These are phyloP conservation scores for Endoconidiophora polonica DNA, from an alignment of 2,329 filamentous ascomycete genomes.

Conservation along the genomic window DNA sequence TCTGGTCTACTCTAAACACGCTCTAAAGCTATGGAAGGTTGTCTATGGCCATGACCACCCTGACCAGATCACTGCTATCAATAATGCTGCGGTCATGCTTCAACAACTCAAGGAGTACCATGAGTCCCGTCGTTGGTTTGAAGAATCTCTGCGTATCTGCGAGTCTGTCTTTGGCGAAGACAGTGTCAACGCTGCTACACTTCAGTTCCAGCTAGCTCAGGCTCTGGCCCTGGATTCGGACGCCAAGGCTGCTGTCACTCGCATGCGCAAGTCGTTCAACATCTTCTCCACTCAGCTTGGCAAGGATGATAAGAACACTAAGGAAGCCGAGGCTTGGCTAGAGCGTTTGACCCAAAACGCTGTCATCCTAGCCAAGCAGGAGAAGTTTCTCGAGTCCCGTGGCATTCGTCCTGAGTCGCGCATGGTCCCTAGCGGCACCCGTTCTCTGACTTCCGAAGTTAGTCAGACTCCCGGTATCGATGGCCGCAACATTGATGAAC, in stretches of 20 bases:
- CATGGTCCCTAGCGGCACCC: conserved; percentile 22
- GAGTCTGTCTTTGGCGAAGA: conserved; percentile 78
- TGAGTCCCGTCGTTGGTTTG: conserved; percentile 92
- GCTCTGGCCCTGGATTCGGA: conserved; percentile 91
- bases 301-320: conserved; percentile 87
- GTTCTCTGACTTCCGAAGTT: too few species aligned
- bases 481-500: conserved; percentile 75
- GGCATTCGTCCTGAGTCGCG: conserved; percentile 50
- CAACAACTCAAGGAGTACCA: conserved; percentile 90
- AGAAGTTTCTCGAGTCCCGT: conserved; percentile 67
- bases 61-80: conserved; percentile 95
- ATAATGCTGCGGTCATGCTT: conserved; percentile 97
- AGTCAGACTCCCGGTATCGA: conserved; percentile 30
- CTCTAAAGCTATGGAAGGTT: conserved; percentile 88
- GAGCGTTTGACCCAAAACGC: conserved; percentile 93
- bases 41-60: conserved; percentile 89
- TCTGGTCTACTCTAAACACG: conserved; percentile 80
- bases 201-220: conserved; percentile 94
- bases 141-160: conserved; percentile 76
- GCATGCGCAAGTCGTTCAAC: conserved; percentile 93
- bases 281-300: conserved; percentile 84
- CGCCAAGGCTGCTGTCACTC: conserved; percentile 73
- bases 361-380: conserved; percentile 83
- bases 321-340: conserved; percentile 92
- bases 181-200: conserved; percentile 82